Conservation (phyloP, 2,329 filamentous ascomycete genomes). For the Alternaria sp. region DNA sequence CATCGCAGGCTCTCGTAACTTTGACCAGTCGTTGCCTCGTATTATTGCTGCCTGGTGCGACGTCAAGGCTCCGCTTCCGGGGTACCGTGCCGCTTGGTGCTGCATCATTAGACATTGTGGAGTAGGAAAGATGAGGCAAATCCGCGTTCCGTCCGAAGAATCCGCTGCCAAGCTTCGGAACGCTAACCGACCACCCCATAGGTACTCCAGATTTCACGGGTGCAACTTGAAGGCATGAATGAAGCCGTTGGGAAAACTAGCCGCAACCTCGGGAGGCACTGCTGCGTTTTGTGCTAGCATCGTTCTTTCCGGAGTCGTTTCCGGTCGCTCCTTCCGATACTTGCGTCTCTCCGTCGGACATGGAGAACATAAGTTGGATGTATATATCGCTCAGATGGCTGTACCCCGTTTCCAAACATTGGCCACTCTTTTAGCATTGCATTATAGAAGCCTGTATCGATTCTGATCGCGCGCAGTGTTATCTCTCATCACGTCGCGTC, state of each 20-base stretch:
- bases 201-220: neutral
- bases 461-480: neutral
- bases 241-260: no score
- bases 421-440: neutral
- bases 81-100: conserved; percentile 13
- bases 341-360: neutral
- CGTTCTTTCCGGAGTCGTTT: neutral
- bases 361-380: neutral
- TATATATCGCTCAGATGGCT: neutral
- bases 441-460: neutral
- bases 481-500: neutral
- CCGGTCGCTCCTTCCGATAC: neutral
- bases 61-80: conserved; percentile 21
- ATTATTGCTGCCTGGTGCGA: neutral
- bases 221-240: no score
- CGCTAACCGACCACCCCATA: neutral
- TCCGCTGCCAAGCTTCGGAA: neutral
- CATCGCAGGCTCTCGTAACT: conserved; percentile 43
- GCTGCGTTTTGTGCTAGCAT: neutral
- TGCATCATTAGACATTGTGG: neutral
- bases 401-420: neutral
- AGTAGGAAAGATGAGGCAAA: neutral
- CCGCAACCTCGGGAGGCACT: no score
- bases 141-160: neutral
- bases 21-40: conserved; percentile 28